Evolutionary conservation across 257 asterid species (phyloP), one percentile per base, ranked within the genome.

Genomic region (Echium plantagineum): DNA sequence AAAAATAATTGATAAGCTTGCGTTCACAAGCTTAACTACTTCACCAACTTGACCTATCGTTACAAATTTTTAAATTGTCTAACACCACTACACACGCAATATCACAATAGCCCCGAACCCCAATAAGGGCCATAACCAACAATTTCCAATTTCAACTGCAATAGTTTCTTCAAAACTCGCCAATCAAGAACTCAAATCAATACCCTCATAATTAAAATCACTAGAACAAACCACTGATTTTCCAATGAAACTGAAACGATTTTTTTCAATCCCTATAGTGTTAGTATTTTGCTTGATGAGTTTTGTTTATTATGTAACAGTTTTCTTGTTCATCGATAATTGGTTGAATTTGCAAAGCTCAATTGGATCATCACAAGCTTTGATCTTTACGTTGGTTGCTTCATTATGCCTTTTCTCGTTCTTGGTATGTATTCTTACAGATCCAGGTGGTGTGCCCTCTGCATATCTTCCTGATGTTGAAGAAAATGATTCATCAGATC

Each of bases 291-390:
- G 71, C 58, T 57, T 83, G 47, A 57, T 81, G 64, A 87, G 87
- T 13, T 83, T 84, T 66, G 61, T 83, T 42, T 86, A 88, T 57
- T 89, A 80, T 64, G 78, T 69, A 46, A 93, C 97, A 4, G 57
- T 86, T n/a, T 93, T 88, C 77, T 72, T 82, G 47, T 81, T 84
- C 71, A 64, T 89, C 17, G 80, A 81, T 60, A 90, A 89, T 63
- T 82, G 78, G 86, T 65, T 68, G 47, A 81, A 85, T 28, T 77
- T 88, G 46, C 81, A 63, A 75, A 81, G 81, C 75, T 77, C 89
- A 70, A 72, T 76, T 74, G 97, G 97, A 47, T 67, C 81, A 47
- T 64, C 72, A 35, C 74, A 81, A 70, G 77, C 85, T 47, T 57
- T 83, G 81, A 72, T 86, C 74, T 86, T 84, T 80, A 86, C 81